Base-by-base conservation (phyloP, 805 yeast species). In the Metschnikowia koreensis region DNA sequence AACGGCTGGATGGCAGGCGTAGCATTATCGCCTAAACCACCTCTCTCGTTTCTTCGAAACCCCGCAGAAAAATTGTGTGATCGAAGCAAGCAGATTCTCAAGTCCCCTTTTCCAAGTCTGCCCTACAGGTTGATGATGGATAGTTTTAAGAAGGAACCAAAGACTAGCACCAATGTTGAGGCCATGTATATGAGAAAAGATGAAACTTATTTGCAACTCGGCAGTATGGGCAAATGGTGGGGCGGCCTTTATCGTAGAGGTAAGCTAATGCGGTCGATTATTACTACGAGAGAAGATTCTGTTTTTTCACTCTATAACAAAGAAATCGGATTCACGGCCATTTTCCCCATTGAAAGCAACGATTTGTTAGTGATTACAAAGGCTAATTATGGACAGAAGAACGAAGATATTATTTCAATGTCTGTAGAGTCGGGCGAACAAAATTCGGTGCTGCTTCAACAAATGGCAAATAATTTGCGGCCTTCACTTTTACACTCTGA, bases 321-420 rank as follows among this genome's bases (percentile, higher is more conserved):
- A 15, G 16, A 41, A 27, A 27, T 10, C 13, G 16, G 34, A 31
- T 28, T 34, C 12, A 12, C 39, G 8, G 22, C n/a, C 3, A 41
- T 11, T 27, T 47, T 44, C 45, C 13, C 12, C 9, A 45, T 47
- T 15, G 39, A 47, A 0, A 11, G 11, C n/a, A 36, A 41, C 45
- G 50, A 47, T 38, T 11, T 47, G 26, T 17, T 47, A 38, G 46
- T 47, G 11, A 3, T 47, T 15, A 47, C 51, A 4, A 37, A 6
- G n/a, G 43, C 33, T 3, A 28, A 22, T 6, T 40, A 31, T 36
- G 45, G 41, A 5, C 28, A 15, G 10, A 12, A 38, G 4, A 22
- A 45, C 17, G 36, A 27, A 11, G 48, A 38, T 7, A 10, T 28
- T 2, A 45, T 45, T 16, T 10, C 15, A 8, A 9, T 45, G 5